These are phyloP conservation scores for Phallus indusiatus DNA, from an alignment of 768 basidiomycete genomes.

Conservation along the genomic window DNA sequence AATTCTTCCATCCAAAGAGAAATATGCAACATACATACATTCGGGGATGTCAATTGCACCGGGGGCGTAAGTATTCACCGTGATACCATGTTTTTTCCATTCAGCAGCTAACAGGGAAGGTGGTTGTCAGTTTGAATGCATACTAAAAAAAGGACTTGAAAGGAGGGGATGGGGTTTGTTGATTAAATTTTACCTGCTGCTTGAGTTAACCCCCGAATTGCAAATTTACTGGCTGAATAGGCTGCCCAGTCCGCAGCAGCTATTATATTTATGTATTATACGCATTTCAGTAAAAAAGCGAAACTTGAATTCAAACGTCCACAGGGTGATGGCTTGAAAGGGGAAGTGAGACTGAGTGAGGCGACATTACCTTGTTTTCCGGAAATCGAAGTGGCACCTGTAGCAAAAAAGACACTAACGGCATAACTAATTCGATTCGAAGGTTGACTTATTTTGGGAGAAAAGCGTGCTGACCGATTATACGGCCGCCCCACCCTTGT, in stretches of 20 bases:
- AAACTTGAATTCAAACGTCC: background rate
- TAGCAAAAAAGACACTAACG: background rate
- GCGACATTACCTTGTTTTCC: slow-evolving; percentile 21
- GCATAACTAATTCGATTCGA: background rate
- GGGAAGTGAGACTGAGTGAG: too few relatives aligned
- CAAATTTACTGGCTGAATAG: slow-evolving; percentile 10
- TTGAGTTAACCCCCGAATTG: slow-evolving; percentile 9
- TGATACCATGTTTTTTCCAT: slow-evolving; percentile 20
- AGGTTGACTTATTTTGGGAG: background rate
- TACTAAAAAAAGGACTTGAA: background rate
- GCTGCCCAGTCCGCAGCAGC: background rate
- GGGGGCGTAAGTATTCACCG: slow-evolving; percentile 33
- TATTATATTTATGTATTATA: background rate
- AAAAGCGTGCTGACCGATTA: slow-evolving; percentile 23
- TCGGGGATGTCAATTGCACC: slow-evolving; percentile 23
- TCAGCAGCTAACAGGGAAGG: slow-evolving; percentile 14
- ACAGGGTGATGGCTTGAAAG: too few relatives aligned
- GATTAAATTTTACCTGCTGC: slow-evolving; percentile 3
- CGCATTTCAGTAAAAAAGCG: background rate
- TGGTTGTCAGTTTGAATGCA: background rate
- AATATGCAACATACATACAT: slow-evolving; percentile 17
- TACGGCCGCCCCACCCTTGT: slow-evolving; percentile 32
- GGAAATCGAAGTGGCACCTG: slow-evolving; percentile 21
- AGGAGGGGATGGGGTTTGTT: background rate
- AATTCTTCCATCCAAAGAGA: background rate